Evolutionary conservation across 2,329 filamentous ascomycete species (phyloP).

Genomic region (Talaromyces islandicus): DNA sequence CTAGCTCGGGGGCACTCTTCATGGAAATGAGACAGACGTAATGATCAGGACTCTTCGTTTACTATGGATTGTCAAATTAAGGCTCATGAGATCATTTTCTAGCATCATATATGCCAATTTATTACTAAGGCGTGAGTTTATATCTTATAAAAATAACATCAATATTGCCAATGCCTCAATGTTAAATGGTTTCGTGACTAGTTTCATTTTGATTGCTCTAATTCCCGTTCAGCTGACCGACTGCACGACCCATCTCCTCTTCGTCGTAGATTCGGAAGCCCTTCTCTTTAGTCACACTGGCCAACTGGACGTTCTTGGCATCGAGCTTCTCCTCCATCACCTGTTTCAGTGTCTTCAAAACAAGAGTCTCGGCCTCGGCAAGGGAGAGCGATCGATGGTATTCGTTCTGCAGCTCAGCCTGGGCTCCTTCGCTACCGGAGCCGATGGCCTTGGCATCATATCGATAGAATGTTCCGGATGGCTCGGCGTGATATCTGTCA

Average conservation of each 20-base stretch:
- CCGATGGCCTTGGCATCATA: conserved; percentile 99
- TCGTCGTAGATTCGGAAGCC: conserved; percentile 98
- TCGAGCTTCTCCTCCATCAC: conserved; percentile 99
- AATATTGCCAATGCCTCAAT: conserved; percentile 7
- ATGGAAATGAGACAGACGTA: not conserved
- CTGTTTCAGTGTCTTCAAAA: conserved; percentile 97
- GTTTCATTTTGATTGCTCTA: conserved; percentile 13
- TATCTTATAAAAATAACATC: not conserved
- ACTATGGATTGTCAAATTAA: not conserved
- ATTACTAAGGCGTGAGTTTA: not conserved
- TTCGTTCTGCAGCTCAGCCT: conserved; percentile 96
- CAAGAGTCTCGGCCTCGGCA: conserved; percentile 85
- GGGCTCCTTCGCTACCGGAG: conserved; percentile 92
- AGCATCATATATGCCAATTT: not conserved
- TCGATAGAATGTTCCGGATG: conserved; percentile 95
- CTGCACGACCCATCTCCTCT: conserved; percentile 91
- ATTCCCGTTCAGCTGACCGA: conserved; percentile 58
- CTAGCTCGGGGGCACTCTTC: no score
- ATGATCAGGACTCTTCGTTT: not conserved
- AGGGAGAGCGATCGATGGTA: conserved; percentile 98
- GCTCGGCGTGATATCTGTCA: conserved; percentile 84
- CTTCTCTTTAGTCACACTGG: conserved; percentile 94
- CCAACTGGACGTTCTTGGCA: conserved; percentile 95
- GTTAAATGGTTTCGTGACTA: not conserved
- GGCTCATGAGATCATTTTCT: not conserved